Evolutionary conservation across 208 protist genomes (phyloP).

Genomic region (Leishmania aethiopica): DNA sequence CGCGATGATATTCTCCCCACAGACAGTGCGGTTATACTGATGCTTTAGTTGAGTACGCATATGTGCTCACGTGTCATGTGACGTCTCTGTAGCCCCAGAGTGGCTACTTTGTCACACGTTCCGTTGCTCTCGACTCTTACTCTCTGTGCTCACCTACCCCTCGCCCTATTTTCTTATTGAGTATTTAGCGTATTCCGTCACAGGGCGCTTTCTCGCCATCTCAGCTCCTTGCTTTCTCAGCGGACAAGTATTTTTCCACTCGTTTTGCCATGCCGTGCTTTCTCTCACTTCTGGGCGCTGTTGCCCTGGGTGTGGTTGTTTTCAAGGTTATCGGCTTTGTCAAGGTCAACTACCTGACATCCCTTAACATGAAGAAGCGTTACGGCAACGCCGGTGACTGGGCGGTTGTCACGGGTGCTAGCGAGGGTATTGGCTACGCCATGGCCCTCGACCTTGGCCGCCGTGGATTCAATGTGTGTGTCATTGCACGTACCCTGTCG

Average conservation of each 20-base stretch:
- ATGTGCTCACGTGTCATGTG: not conserved
- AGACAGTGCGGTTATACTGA: not conserved
- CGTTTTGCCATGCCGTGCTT: slow-evolving; percentile 7
- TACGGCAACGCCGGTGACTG: slow-evolving; percentile 81
- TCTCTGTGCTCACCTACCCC: not conserved
- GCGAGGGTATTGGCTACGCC: slow-evolving; percentile 94
- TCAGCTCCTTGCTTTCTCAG: not conserved
- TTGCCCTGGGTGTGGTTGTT: slow-evolving; percentile 33
- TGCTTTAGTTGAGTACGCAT: not conserved
- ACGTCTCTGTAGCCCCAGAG: not conserved
- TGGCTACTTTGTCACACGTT: not conserved
- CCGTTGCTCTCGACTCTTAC: not conserved
- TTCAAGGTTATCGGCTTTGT: slow-evolving; percentile 56
- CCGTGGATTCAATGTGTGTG: slow-evolving; percentile 91
- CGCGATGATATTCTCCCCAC: not conserved
- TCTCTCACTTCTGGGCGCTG: slow-evolving; percentile 46
- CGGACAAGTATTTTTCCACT: not conserved
- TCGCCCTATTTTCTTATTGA: not conserved
- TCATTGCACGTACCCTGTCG: slow-evolving; percentile 86
- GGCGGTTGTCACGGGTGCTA: slow-evolving; percentile 94
- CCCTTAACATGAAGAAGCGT: slow-evolving; percentile 62
- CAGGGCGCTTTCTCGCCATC: not conserved
- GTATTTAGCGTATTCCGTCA: not conserved
- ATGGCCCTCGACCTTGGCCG: slow-evolving; percentile 90
- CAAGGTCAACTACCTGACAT: slow-evolving; percentile 53